Evolutionary conservation across 306 rosid species (phyloP), one percentile per base, ranked within the genome.

Genomic region (Gastrolobium bilobum): DNA sequence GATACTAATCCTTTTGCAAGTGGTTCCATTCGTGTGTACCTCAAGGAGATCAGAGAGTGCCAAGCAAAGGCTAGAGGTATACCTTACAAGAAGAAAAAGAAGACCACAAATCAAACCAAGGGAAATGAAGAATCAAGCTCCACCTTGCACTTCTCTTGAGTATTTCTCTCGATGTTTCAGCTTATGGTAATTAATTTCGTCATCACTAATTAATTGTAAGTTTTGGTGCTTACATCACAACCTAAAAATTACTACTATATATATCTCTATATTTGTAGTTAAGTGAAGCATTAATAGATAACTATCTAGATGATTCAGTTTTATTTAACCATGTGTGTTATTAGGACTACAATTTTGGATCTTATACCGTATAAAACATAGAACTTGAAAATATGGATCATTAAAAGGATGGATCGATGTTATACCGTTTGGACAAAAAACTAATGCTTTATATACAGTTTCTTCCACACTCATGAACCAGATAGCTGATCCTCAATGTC

Each of bases 31-130:
- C 81, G 99, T 39, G 90, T 93, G 61, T 96, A 91, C 77, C 90
- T 96, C 15, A 83, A 94, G 66, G 99, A 96, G 85, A 93, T 96
- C 6, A 81, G 96, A 50, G 99, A 93, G 82, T 90, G 88, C 44
- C 99, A 96, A 54, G 98, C 99, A 5, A 93, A 89, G 84, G 99
- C 99, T 1, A 89, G 99, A 40, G 99, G 99, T 34, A 96, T 96
- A 40, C 96, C 99, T 42, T 96, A 91, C 77, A 96, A 91, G 88
- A 96, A 91, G 94, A 93, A 96, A 85, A 95, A 91, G 93, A 96
- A 93, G 91, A 84, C 39, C 73, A 29, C 88, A 0, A 14, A 60
- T 79, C 86, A 65, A 67, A 40, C 13, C 68, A 80, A 83, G 63
- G 88, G 81, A 26, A 77, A 13, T 68, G 85, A 89, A 26, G 85